Base-by-base conservation (phyloP, 768 basidiomycete genomes). In the Tephrocybe sp. region DNA sequence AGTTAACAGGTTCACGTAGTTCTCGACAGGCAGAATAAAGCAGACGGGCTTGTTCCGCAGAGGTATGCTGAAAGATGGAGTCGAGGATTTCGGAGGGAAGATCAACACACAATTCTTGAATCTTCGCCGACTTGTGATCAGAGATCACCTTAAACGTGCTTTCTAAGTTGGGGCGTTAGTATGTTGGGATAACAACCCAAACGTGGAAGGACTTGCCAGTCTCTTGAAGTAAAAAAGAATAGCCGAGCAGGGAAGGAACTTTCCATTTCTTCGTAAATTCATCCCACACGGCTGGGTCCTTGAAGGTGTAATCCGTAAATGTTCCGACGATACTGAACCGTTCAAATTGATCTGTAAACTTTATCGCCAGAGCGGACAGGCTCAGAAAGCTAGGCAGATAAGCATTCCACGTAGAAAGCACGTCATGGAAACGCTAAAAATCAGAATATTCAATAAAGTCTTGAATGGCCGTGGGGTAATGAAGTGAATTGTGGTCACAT, bases 51-150 rank as follows among this genome's bases (percentile, higher is more conserved):
- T 45, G 3, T 8, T n/a, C 1, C 14, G 5, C 1, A 2, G 16
- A 31, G n/a, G 44, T 19, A 2, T 33, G 12, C 13, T 30, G 5
- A 19, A 34, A 52, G 10, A 52, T 23, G 1, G 2, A 14, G 8
- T 45, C 44, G 3, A 46, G 42, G n/a, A 52, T 19, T 23, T 52
- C 51, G 4, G 30, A 12, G 2, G 44, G 44, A 26, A 45, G 45
- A 19, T 52, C 19, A 7, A 45, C 14, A 17, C 44, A 45, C 13
- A 52, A 10, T 33, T 40, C 4, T 8, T 52, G 51, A 26, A 46
- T 32, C 3, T 16, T 13, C n/a, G 39, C 39, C 33, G 32, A 14
- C 19, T 33, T 33, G 8, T 26, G 13, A 33, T 17, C 19, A 16
- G 39, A 17, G 4, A 49, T 41, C 16, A 30, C 44, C 3, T 19